phyloP scores from a whole-genome alignment of 1,284 basidiomycete species.

The Pisolithus thermaeus region DNA sequence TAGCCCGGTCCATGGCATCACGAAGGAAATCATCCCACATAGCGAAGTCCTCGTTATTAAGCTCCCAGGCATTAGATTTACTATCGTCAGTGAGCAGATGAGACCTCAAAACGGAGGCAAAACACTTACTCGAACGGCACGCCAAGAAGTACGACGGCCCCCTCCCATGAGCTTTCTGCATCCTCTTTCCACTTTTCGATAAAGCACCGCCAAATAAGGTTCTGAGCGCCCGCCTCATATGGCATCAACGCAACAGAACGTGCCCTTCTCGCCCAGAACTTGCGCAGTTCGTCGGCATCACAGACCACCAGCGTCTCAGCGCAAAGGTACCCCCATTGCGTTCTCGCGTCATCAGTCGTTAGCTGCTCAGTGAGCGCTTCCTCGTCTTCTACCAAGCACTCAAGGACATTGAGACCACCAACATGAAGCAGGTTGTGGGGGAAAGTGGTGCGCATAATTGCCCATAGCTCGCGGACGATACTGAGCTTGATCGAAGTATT shows the following conservation, averaged over 20 bases:
- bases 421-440: slow-evolving; percentile 35
- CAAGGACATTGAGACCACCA: slow-evolving; percentile 42
- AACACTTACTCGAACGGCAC: slow-evolving; percentile 55
- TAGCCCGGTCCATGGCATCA: slow-evolving; percentile 45
- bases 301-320: slow-evolving; percentile 44
- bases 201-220: slow-evolving; percentile 51
- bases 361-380: slow-evolving; percentile 41
- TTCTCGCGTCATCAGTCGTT: slow-evolving; percentile 34
- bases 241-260: slow-evolving; percentile 14
- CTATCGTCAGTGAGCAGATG: slow-evolving; percentile 26
- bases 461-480: slow-evolving; percentile 53
- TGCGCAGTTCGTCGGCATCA: slow-evolving; percentile 39
- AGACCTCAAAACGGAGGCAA: slow-evolving; percentile 4
- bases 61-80: slow-evolving; percentile 45
- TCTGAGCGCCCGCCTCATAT: slow-evolving; percentile 26
- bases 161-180: slow-evolving; percentile 42
- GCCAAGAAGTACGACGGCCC: slow-evolving; percentile 47
- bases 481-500: slow-evolving; percentile 44
- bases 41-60: slow-evolving; percentile 46
- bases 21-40: slow-evolving; percentile 55
- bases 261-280: slow-evolving; percentile 44
- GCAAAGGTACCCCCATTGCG: slow-evolving; percentile 55
- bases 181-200: slow-evolving; percentile 47
- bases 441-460: slow-evolving; percentile 36
- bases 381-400: slow-evolving; percentile 44